Evolutionary conservation across 2,329 filamentous ascomycete genomes (phyloP).

Genomic region (Plectosphaerella cucumerina): DNA sequence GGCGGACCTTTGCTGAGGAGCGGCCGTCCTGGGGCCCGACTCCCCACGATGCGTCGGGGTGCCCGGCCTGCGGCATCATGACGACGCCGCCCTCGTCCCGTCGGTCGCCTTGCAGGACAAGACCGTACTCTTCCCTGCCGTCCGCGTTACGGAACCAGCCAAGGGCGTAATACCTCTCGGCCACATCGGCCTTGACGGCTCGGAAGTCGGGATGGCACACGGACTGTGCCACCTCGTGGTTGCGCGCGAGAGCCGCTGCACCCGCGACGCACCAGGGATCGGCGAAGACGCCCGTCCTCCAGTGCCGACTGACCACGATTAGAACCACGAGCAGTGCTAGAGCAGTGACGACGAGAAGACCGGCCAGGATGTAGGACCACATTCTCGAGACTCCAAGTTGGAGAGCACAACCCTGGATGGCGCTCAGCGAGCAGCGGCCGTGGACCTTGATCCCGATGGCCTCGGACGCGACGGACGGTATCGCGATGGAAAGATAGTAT

Average conservation of each 20-base stretch:
- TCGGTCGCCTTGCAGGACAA: slow-evolving; percentile 17
- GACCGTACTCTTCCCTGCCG: slow-evolving; percentile 24
- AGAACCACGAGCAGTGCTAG: slow-evolving; percentile 22
- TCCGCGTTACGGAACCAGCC: slow-evolving; percentile 20
- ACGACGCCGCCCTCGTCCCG: slow-evolving; percentile 3
- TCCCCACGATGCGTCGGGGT: neutral
- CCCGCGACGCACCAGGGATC: slow-evolving; percentile 36
- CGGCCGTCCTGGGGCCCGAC: neutral
- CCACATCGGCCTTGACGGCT: slow-evolving; percentile 12
- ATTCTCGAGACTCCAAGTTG: slow-evolving; percentile 26
- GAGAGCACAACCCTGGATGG: slow-evolving; percentile 25
- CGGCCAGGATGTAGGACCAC: slow-evolving; percentile 25
- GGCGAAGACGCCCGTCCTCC: slow-evolving; percentile 31
- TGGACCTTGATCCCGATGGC: slow-evolving; percentile 32
- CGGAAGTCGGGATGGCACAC: neutral
- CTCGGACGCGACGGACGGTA: slow-evolving; percentile 35
- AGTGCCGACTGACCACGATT: slow-evolving; percentile 21
- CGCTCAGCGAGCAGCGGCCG: slow-evolving; percentile 24
- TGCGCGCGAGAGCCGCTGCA: slow-evolving; percentile 27
- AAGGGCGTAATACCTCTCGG: slow-evolving; percentile 19
- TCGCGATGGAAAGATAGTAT: slow-evolving; percentile 26
- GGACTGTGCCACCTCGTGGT: slow-evolving; percentile 20
- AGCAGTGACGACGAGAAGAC: slow-evolving; percentile 23
- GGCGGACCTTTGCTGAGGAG: neutral
- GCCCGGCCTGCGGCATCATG: neutral